These are phyloP conservation scores for Lecanosticta acicola DNA, from an alignment of 2,329 filamentous ascomycete genomes.

Conservation along the genomic window DNA sequence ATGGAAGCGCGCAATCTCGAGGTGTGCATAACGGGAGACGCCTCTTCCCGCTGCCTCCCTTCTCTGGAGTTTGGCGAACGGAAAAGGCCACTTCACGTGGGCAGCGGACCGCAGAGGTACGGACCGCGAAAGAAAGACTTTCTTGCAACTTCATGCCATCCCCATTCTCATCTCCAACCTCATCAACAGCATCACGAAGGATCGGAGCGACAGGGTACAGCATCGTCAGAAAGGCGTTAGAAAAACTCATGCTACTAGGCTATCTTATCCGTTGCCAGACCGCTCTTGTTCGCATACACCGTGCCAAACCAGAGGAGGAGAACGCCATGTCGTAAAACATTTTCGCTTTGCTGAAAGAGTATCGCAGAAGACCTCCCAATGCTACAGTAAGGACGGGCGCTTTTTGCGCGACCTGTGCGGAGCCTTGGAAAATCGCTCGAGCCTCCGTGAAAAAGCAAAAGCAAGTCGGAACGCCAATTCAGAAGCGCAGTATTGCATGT, in stretches of 20 bases:
- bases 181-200: background rate
- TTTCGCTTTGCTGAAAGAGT: background rate
- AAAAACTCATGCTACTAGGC: background rate
- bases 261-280: background rate
- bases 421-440: constrained; percentile 1
- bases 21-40: background rate
- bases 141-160: background rate
- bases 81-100: background rate
- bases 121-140: background rate
- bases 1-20: no score
- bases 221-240: background rate
- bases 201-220: background rate
- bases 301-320: background rate
- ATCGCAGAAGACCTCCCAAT: constrained; percentile 4
- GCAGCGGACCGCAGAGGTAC: background rate
- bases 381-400: constrained; percentile 3
- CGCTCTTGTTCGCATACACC: background rate
- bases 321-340: background rate
- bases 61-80: no score
- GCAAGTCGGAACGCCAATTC: constrained; percentile 1
- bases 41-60: background rate
- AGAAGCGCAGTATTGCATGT: constrained; percentile 3
- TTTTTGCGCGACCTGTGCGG: background rate
- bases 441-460: constrained; percentile 1
- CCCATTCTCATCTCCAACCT: background rate